Evolutionary conservation across 441 rosid species (phyloP).

Genomic region (Bocquillonia castaneifolia): DNA sequence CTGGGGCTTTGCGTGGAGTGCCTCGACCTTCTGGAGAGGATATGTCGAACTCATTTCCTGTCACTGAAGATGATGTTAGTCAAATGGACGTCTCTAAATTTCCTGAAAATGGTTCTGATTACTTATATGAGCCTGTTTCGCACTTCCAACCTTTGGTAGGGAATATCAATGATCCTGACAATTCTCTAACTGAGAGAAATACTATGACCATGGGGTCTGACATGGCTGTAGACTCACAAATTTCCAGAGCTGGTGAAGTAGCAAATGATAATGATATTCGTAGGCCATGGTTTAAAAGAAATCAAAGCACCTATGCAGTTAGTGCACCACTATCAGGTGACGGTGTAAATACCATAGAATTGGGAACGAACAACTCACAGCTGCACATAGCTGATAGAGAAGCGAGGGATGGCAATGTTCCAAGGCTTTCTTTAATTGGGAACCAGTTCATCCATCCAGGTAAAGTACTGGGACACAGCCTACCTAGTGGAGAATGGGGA

Average conservation of each 20-base stretch:
- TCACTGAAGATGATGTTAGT: not conserved
- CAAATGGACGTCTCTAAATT: constrained; percentile 4
- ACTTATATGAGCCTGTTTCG: constrained; percentile 7
- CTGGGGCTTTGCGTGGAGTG: constrained; percentile 10
- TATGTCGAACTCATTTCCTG: constrained; percentile 4
- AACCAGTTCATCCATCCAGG: constrained; percentile 1
- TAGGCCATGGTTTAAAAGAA: not conserved
- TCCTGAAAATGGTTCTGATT: constrained; percentile 10
- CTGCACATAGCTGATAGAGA: constrained; percentile 9
- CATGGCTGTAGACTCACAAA: constrained; percentile 2
- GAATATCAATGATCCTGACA: constrained; percentile 8
- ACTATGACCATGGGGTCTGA: not conserved
- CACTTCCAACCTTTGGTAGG: not conserved
- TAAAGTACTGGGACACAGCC: not conserved
- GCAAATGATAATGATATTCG: not conserved
- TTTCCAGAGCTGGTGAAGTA: constrained; percentile 4
- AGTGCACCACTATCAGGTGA: not conserved
- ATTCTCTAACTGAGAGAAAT: constrained; percentile 2
- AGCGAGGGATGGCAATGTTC: not conserved
- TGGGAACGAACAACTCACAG: not conserved
- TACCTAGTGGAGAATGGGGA: not conserved
- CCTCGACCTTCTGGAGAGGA: constrained; percentile 11
- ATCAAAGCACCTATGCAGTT: not conserved
- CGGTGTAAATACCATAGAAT: not conserved
- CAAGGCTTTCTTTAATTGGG: not conserved